phyloP scores from a whole-genome alignment of 768 basidiomycete genomes.

The Hygrocybe coccinea region DNA sequence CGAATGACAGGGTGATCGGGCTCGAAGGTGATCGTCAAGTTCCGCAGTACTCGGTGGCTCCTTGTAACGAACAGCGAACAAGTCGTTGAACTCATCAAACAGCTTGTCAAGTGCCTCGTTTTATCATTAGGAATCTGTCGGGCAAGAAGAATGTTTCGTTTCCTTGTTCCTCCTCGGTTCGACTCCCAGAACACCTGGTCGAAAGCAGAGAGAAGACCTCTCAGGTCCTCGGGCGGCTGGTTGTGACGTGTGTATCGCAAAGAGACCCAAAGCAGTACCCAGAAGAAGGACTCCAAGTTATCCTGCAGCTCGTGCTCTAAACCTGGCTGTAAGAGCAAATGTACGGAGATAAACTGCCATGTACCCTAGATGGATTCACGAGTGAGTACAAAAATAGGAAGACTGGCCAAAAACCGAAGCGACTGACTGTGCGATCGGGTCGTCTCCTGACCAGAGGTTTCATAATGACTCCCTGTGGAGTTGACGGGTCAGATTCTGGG shows the following conservation, averaged over 20 bases:
- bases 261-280: slow-evolving; percentile 16
- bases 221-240: neutral
- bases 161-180: neutral
- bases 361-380: slow-evolving; percentile 21
- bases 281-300: slow-evolving; percentile 31
- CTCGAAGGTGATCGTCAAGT: neutral
- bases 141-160: neutral
- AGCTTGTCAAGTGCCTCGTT: neutral
- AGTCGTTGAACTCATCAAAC: neutral
- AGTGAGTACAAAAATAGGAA: neutral
- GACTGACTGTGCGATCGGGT: slow-evolving; percentile 9
- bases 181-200: neutral
- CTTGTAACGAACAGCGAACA: neutral
- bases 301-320: slow-evolving; percentile 24
- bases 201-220: neutral
- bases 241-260: slow-evolving; percentile 14
- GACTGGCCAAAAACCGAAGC: neutral
- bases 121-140: neutral
- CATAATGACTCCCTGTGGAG: neutral
- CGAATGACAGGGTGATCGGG: neutral
- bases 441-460: neutral
- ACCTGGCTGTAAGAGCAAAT: slow-evolving; percentile 14
- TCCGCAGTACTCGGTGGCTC: neutral
- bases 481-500: neutral
- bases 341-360: slow-evolving; percentile 29